phyloP scores from a whole-genome alignment of 352 stramenopile genomes.

The Thraustochytrium striatum region DNA sequence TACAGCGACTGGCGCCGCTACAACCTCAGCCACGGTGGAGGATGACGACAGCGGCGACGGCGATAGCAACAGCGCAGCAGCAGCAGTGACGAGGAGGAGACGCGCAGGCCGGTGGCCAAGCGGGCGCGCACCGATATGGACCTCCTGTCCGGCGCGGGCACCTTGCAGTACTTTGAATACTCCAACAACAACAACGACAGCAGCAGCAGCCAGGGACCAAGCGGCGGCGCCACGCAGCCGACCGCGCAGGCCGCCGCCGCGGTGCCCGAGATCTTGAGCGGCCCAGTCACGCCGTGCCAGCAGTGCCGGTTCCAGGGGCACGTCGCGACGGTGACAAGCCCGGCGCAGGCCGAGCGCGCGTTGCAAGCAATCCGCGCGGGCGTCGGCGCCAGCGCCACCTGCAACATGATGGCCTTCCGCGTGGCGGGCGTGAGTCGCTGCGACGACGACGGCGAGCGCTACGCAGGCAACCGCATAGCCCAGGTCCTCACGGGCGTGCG shows the following conservation, averaged over 20 bases:
- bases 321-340: no score
- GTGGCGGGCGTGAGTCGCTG: not conserved
- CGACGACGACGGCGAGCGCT: not conserved
- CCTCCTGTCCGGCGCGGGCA: conserved; percentile 8
- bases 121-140: conserved; percentile 10
- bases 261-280: no score
- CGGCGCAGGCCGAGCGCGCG: no score
- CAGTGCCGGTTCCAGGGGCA: no score
- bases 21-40: no score
- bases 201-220: no score
- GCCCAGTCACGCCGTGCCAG: no score
- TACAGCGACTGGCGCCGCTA: no score
- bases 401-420: not conserved
- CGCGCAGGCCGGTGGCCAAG: not conserved
- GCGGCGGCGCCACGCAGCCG: no score
- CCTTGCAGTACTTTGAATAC: conserved; percentile 25
- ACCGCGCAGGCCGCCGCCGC: no score
- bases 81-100: not conserved
- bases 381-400: not conserved
- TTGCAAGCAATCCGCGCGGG: no score
- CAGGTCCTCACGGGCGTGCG: not conserved
- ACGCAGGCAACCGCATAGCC: not conserved
- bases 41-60: not conserved
- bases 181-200: no score
- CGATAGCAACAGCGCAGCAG: not conserved